A percentile compares a stretch with the other conserved stretches of the same genome.
Evolutionary conservation across 306 rosid genomes (phyloP).

Genomic region (Psophocarpus tetragonolobus): DNA sequence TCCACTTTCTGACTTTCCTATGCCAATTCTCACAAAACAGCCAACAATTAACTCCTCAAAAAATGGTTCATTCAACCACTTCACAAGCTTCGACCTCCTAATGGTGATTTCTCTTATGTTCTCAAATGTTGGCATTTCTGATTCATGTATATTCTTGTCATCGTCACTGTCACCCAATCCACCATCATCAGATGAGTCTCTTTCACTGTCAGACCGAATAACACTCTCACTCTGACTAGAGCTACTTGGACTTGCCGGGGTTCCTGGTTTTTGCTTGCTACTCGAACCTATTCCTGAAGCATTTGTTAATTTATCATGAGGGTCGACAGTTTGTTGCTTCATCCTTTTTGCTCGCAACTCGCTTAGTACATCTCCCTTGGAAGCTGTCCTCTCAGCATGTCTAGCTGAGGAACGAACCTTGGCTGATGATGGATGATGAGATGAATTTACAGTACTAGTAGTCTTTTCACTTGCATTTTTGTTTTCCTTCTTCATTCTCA

Average conservation of each 20-base stretch:
- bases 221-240: slow-evolving; percentile 50
- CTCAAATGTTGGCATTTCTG: slow-evolving; percentile 51
- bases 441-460: slow-evolving; percentile 1
- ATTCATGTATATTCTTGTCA: slow-evolving; percentile 36
- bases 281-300: slow-evolving; percentile 30
- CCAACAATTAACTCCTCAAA: slow-evolving; percentile 66
- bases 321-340: slow-evolving; percentile 50
- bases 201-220: slow-evolving; percentile 46
- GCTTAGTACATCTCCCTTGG: slow-evolving; percentile 47
- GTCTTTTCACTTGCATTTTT: slow-evolving; percentile 21
- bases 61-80: slow-evolving; percentile 69
- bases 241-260: slow-evolving; percentile 38
- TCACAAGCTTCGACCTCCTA: slow-evolving; percentile 61
- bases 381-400: slow-evolving; percentile 53
- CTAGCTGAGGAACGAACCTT: slow-evolving; percentile 61
- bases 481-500: slow-evolving; percentile 48
- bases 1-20: slow-evolving; percentile 48
- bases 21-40: slow-evolving; percentile 70
- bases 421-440: slow-evolving; percentile 34
- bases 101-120: slow-evolving; percentile 59
- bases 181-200: slow-evolving; percentile 46
- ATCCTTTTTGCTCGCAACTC: slow-evolving; percentile 55
- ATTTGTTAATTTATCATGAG: slow-evolving; percentile 11
- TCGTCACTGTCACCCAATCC: slow-evolving; percentile 51
- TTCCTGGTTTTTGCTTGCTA: slow-evolving; percentile 29